Conservation (phyloP, 441 rosid species). For the Erodium trifolium region DNA sequence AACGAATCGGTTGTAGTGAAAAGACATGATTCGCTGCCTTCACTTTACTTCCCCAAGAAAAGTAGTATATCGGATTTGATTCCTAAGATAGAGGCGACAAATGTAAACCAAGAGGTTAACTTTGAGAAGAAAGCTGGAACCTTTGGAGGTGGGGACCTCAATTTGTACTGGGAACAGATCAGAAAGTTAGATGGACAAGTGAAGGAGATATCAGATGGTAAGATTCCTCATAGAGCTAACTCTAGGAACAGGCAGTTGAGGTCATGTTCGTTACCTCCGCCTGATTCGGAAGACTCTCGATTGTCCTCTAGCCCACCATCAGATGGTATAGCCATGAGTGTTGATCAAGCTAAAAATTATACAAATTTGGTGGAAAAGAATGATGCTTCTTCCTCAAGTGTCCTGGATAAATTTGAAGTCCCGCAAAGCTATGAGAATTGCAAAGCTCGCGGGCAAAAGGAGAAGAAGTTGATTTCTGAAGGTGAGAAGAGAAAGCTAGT, state of each 20-base stretch:
- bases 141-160: neutral
- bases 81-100: no score
- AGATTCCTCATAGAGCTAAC: neutral
- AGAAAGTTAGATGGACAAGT: neutral
- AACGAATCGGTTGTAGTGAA: neutral
- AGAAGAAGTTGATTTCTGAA: conserved; percentile 19
- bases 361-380: no score
- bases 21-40: conserved; percentile 29
- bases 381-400: neutral
- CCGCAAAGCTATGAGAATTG: conserved; percentile 26
- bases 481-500: conserved; percentile 15
- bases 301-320: neutral
- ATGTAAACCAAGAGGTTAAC: neutral
- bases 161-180: neutral
- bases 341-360: no score
- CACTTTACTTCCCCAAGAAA: conserved; percentile 9
- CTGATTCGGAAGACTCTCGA: neutral
- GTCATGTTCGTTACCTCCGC: neutral
- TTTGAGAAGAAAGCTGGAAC: neutral
- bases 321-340: conserved; percentile 14
- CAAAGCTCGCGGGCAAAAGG: conserved; percentile 17
- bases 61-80: no score
- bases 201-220: conserved; percentile 4
- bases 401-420: conserved; percentile 52
- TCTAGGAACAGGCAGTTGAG: neutral